phyloP scores from a whole-genome alignment of 2,329 filamentous ascomycete species.

The Pezicula radicicola region DNA sequence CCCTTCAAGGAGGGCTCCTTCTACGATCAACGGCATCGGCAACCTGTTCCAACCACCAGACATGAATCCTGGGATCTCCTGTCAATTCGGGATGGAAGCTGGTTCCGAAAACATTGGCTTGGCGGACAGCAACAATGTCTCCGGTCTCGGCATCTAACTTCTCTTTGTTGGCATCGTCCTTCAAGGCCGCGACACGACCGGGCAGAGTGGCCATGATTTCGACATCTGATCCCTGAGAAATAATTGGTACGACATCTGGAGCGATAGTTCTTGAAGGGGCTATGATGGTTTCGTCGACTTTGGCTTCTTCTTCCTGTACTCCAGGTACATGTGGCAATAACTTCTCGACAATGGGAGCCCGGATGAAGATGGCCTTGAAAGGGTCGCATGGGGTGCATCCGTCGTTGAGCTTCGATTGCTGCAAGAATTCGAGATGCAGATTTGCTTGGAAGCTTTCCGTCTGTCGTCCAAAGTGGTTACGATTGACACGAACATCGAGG shows the following conservation, averaged over 20 bases:
- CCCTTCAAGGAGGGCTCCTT: neutral
- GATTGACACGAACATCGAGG: conserved; percentile 82
- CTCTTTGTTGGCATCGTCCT: conserved; percentile 35
- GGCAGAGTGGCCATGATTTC: conserved; percentile 51
- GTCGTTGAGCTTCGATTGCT: conserved; percentile 22
- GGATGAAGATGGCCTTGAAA: conserved; percentile 87
- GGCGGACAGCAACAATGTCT: conserved; percentile 84
- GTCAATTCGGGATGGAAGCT: conserved; percentile 97
- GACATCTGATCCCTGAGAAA: conserved; percentile 29
- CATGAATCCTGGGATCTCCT: conserved; percentile 80
- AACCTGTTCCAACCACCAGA: conserved; percentile 86
- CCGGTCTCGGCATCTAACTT: conserved; percentile 42
- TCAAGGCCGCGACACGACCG: conserved; percentile 34
- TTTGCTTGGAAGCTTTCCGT: conserved; percentile 84
- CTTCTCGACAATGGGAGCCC: conserved; percentile 88
- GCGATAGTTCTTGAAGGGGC: conserved; percentile 20
- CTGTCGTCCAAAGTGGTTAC: conserved; percentile 94
- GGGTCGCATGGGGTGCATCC: conserved; percentile 31
- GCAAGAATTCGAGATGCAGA: conserved; percentile 70
- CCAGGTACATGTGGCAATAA: conserved; percentile 50
- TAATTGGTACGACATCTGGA: conserved; percentile 14
- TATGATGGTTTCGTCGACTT: conserved; percentile 35
- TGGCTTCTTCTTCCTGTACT: conserved; percentile 33
- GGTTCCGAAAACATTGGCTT: conserved; percentile 89
- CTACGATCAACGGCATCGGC: conserved; percentile 31